Evolutionary conservation across 306 rosid species (phyloP).

Genomic region (Vigna unguiculata): DNA sequence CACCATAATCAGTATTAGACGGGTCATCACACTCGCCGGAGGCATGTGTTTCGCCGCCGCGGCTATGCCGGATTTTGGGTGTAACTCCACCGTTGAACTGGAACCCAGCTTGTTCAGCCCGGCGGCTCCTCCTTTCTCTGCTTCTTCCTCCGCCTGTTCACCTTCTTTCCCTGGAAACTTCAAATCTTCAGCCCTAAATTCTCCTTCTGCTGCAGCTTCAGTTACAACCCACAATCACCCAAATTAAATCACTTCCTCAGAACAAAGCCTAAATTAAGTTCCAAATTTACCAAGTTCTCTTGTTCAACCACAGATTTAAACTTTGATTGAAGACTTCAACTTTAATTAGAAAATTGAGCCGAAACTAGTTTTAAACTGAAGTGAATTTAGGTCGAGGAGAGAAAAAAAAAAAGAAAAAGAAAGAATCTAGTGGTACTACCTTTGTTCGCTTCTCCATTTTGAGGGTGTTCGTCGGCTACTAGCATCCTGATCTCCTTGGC

Average conservation of each 20-base stretch:
- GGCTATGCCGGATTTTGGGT: constrained; percentile 55
- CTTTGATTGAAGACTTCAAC: background rate
- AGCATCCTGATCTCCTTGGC: constrained; percentile 97
- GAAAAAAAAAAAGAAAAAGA: no score
- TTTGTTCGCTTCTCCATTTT: constrained; percentile 74
- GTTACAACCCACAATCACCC: background rate
- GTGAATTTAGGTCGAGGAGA: no score
- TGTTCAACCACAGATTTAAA: background rate
- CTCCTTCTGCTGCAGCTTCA: constrained; percentile 55
- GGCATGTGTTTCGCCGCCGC: constrained; percentile 80
- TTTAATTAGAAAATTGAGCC: no score
- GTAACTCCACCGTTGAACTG: constrained; percentile 80
- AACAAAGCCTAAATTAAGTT: background rate
- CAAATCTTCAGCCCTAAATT: constrained; percentile 65
- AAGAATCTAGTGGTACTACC: constrained; percentile 45
- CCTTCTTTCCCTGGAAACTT: constrained; percentile 58
- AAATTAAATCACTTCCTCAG: constrained; percentile 19
- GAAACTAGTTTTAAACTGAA: no score
- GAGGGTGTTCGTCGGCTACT: constrained; percentile 80
- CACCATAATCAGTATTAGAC: constrained; percentile 93
- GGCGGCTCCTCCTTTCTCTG: constrained; percentile 63
- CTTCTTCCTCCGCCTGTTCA: constrained; percentile 58
- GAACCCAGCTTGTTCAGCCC: constrained; percentile 77
- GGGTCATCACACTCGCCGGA: constrained; percentile 98
- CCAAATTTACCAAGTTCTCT: background rate